A percentile compares a stretch with the other conserved stretches of the same genome.
These are phyloP conservation scores for Tolypocladium capitatum DNA, from an alignment of 2,329 filamentous ascomycete species.

Conservation along the genomic window DNA sequence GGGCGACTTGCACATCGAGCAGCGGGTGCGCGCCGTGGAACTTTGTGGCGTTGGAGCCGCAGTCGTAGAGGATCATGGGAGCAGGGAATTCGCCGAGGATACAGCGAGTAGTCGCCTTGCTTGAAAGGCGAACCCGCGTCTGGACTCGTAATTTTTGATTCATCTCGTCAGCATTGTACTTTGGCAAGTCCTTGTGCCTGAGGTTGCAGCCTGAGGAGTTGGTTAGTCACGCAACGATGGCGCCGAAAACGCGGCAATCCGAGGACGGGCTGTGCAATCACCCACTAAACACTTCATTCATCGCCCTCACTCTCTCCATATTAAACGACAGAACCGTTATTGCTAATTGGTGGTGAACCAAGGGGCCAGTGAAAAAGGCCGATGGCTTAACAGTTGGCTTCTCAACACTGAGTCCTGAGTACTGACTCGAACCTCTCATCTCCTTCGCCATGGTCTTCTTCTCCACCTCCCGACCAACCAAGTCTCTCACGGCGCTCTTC, in stretches of 20 bases:
- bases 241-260: neutral
- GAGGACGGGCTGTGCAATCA: too few species aligned
- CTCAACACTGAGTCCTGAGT: too few species aligned
- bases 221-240: neutral
- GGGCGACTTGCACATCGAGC: constrained; percentile 14
- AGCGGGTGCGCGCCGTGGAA: constrained; percentile 29
- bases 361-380: neutral
- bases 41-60: constrained; percentile 26
- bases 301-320: too few species aligned
- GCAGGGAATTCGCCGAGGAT: constrained; percentile 12
- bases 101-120: neutral
- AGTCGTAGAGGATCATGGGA: constrained; percentile 26
- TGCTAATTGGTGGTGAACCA: neutral
- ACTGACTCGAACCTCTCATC: too few species aligned
- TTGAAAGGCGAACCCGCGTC: neutral
- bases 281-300: too few species aligned
- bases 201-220: neutral
- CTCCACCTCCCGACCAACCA: constrained; percentile 8
- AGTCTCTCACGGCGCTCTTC: constrained; percentile 29
- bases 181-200: neutral
- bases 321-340: neutral
- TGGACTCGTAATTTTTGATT: neutral
- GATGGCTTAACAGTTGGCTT: neutral
- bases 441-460: neutral
- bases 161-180: too few species aligned